Conservation (phyloP, 495 filamentous ascomycete genomes). For the Lophium mytilinum region DNA sequence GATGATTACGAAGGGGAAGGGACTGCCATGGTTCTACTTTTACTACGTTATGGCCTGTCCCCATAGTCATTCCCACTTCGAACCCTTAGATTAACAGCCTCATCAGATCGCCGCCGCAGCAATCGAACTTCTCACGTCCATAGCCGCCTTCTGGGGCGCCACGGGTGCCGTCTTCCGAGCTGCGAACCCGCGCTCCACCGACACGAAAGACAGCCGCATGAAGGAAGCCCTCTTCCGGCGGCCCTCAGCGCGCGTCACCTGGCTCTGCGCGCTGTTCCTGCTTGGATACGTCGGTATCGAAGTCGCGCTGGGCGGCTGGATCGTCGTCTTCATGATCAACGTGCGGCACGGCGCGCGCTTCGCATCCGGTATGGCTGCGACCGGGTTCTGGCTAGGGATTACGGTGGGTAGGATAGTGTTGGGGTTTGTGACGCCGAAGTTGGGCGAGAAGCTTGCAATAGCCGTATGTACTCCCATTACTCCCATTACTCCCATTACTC, state of each 20-base stretch:
- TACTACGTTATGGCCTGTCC: conserved; percentile 53
- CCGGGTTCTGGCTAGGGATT: conserved; percentile 60
- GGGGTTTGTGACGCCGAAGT: conserved; percentile 53
- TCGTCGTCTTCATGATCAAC: conserved; percentile 56
- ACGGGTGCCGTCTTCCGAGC: conserved; percentile 55
- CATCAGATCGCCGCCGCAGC: conserved; percentile 51
- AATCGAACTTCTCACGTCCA: conserved; percentile 49
- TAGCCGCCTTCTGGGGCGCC: conserved; percentile 58
- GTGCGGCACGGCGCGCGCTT: conserved; percentile 49
- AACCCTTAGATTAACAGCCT: background rate
- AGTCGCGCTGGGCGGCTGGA: conserved; percentile 70
- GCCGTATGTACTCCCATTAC: conserved; percentile 31
- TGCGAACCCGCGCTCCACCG: conserved; percentile 33
- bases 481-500: background rate
- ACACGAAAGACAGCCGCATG: conserved; percentile 43
- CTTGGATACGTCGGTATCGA: conserved; percentile 79
- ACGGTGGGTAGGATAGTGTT: conserved; percentile 52
- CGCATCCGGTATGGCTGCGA: conserved; percentile 53
- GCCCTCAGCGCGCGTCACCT: conserved; percentile 50
- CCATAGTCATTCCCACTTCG: too few relatives aligned
- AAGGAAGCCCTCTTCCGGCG: conserved; percentile 47
- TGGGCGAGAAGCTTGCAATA: conserved; percentile 55
- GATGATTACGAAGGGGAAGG: conserved; percentile 41
- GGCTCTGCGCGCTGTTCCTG: conserved; percentile 69
- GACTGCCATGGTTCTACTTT: conserved; percentile 48